phyloP scores from a whole-genome alignment of 305 asterid species.

The Fraxinus platypoda region DNA sequence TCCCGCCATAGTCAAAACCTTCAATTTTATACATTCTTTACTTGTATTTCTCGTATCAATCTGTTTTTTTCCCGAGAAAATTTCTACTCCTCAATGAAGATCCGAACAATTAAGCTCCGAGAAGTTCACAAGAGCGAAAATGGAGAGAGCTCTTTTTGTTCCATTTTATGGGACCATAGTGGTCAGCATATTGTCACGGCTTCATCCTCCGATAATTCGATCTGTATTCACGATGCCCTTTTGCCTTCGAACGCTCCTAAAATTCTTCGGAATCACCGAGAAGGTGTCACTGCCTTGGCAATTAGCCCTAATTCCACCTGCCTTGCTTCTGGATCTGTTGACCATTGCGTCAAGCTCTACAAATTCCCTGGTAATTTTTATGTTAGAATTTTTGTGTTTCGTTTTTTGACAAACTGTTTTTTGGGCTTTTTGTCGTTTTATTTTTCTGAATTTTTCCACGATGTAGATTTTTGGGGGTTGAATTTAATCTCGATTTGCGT shows the following conservation, averaged over 20 bases:
- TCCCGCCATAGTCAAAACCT: constrained; percentile 27
- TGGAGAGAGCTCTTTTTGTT: constrained; percentile 48
- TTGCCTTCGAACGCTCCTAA: constrained; percentile 64
- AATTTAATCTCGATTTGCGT: not conserved
- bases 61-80: not conserved
- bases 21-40: not conserved
- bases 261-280: constrained; percentile 67
- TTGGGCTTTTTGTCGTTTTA: not conserved
- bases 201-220: constrained; percentile 72
- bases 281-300: constrained; percentile 86
- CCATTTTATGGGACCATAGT: constrained; percentile 66
- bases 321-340: constrained; percentile 92
- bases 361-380: constrained; percentile 73
- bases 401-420: not conserved
- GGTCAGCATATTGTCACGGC: constrained; percentile 78
- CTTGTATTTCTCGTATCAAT: not conserved
- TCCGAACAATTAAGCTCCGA: constrained; percentile 83
- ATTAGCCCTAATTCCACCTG: constrained; percentile 82
- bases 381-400: not conserved
- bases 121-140: constrained; percentile 67
- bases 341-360: constrained; percentile 94
- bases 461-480: not conserved
- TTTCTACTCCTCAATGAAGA: constrained; percentile 48
- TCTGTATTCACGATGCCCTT: constrained; percentile 72
- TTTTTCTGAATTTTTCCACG: not conserved